Evolutionary conservation across 441 rosid genomes (phyloP).

Genomic region (Pelargonium australe): DNA sequence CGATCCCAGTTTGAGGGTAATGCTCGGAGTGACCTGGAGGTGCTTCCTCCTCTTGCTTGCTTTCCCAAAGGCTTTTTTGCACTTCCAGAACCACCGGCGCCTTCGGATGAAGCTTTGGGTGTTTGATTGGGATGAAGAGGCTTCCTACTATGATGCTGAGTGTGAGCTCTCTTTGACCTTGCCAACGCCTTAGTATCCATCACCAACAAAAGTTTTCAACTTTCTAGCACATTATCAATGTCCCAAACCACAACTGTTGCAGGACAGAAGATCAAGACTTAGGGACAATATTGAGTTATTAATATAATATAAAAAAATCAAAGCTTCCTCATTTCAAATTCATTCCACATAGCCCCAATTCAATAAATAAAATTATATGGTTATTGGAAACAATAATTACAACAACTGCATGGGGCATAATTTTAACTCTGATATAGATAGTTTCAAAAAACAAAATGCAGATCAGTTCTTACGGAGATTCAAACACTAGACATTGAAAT

Average conservation of each 20-base stretch:
- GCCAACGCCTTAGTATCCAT: constrained; percentile 77
- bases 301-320: neutral
- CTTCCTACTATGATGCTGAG: constrained; percentile 58
- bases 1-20: constrained; percentile 79
- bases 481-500: neutral
- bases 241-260: constrained; percentile 13
- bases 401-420: neutral
- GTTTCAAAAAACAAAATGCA: neutral
- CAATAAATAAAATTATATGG: neutral
- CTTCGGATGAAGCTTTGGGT: constrained; percentile 28
- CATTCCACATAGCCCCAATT: neutral
- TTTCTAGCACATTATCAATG: constrained; percentile 1
- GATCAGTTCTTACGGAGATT: neutral
- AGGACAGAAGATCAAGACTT: neutral
- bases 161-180: constrained; percentile 83
- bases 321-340: neutral
- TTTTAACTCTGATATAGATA: neutral
- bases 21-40: constrained; percentile 26
- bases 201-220: neutral
- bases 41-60: constrained; percentile 31
- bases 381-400: neutral
- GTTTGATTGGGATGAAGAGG: constrained; percentile 36
- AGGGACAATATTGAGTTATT: neutral
- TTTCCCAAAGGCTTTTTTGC: constrained; percentile 29
- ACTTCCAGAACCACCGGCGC: constrained; percentile 22